Percentiles rank a stretch among this genome's conserved stretches.
These are phyloP conservation scores for Suzukiozyma palmioleophila DNA, from an alignment of 1,139 yeast genomes.

Conservation along the genomic window DNA sequence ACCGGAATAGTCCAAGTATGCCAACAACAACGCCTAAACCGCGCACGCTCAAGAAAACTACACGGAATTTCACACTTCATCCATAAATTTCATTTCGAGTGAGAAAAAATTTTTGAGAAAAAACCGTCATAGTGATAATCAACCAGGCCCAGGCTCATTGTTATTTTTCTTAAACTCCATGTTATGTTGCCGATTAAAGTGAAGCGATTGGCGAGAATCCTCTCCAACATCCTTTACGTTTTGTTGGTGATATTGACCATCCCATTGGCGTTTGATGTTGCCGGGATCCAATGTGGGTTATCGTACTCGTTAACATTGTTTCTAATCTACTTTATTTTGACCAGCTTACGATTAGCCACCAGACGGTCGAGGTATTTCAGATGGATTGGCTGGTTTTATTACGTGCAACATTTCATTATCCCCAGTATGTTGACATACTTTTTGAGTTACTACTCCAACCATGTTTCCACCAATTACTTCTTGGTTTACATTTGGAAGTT, in stretches of 20 bases:
- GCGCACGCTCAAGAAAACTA: too few species aligned
- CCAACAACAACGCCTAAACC: too few species aligned
- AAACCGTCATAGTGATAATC: too few species aligned
- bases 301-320: conserved; percentile 78
- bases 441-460: conserved; percentile 41
- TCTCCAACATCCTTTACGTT: conserved; percentile 57
- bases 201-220: conserved; percentile 1
- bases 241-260: conserved; percentile 73
- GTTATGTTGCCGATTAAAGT: conserved; percentile 1
- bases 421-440: conserved; percentile 79
- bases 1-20: too few species aligned
- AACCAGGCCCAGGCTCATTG: neutral
- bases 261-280: conserved; percentile 93
- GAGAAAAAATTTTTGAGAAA: too few species aligned
- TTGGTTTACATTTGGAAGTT: conserved; percentile 54
- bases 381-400: conserved; percentile 61
- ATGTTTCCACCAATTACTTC: conserved; percentile 9
- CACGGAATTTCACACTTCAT: too few species aligned
- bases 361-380: conserved; percentile 45
- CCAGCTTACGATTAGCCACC: conserved; percentile 62
- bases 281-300: conserved; percentile 86
- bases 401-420: conserved; percentile 74
- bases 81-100: too few species aligned
- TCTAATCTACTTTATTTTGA: conserved; percentile 61
- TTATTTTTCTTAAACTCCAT: neutral